Evolutionary conservation across 108 stramenopile species (phyloP).

Genomic region (Schizochytrium sp.): DNA sequence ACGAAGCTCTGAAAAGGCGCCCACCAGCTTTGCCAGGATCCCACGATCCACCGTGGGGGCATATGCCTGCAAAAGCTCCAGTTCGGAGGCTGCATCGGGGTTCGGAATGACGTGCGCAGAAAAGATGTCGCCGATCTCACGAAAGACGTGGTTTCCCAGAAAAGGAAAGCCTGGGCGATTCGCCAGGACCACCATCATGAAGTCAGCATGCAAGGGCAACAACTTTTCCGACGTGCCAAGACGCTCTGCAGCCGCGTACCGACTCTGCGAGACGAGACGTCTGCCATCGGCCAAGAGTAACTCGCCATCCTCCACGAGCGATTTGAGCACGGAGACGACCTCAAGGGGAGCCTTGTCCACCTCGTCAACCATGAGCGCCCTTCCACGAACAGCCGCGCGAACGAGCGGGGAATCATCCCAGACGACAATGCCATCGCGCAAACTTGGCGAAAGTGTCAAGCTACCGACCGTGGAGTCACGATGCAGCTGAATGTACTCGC

Average conservation of each 20-base stretch:
- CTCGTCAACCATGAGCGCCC: slow-evolving; percentile 74
- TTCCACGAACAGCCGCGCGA: slow-evolving; percentile 60
- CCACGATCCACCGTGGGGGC: slow-evolving; percentile 48
- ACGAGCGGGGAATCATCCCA: slow-evolving; percentile 71
- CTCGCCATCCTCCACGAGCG: slow-evolving; percentile 75
- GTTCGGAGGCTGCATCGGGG: slow-evolving; percentile 57
- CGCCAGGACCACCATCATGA: slow-evolving; percentile 64
- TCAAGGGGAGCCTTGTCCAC: slow-evolving; percentile 83
- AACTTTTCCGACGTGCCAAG: neutral
- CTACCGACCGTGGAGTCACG: slow-evolving; percentile 71
- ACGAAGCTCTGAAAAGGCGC: slow-evolving; percentile 61
- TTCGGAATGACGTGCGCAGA: slow-evolving; percentile 50
- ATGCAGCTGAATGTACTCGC: slow-evolving; percentile 85
- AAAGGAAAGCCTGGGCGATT: slow-evolving; percentile 81
- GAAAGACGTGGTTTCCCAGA: slow-evolving; percentile 70
- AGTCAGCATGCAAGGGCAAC: slow-evolving; percentile 64
- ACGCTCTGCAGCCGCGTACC: neutral
- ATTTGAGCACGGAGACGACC: slow-evolving; percentile 70
- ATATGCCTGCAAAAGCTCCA: slow-evolving; percentile 52
- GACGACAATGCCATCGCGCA: slow-evolving; percentile 62
- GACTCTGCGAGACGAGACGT: slow-evolving; percentile 15
- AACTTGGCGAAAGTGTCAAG: slow-evolving; percentile 53
- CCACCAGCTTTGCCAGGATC: slow-evolving; percentile 45
- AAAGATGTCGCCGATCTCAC: slow-evolving; percentile 68
- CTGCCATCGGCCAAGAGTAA: slow-evolving; percentile 69